Evolutionary conservation across 2,329 filamentous ascomycete species (phyloP).

Genomic region (Leptographium lundbergii): DNA sequence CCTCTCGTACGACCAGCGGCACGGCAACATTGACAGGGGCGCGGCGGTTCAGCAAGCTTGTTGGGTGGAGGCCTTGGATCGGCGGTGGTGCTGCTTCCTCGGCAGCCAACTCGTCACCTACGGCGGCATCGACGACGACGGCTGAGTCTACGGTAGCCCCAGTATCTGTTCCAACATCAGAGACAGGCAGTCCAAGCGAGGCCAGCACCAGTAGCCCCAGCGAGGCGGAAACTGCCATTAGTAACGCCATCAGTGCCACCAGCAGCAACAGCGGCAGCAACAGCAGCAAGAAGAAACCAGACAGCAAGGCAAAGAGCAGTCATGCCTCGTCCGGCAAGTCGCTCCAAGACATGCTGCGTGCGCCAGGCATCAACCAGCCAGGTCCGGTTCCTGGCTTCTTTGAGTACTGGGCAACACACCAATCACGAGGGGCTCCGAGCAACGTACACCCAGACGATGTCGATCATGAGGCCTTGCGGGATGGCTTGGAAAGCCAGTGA

Average conservation of each 20-base stretch:
- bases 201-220: constrained; percentile 4
- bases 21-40: neutral
- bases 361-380: constrained; percentile 66
- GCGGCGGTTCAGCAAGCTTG: constrained; percentile 14
- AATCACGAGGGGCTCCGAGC: constrained; percentile 38
- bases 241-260: too few relatives aligned
- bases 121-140: neutral
- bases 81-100: neutral
- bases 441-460: constrained; percentile 45
- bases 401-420: constrained; percentile 37
- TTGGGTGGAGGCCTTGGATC: constrained; percentile 30
- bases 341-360: constrained; percentile 29
- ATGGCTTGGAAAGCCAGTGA: constrained; percentile 36
- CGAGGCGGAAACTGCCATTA: neutral
- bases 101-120: neutral
- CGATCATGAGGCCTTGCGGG: constrained; percentile 47
- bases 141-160: neutral
- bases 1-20: neutral
- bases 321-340: constrained; percentile 1
- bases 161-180: neutral
- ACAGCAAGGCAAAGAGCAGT: neutral
- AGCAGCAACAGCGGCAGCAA: constrained; percentile 2
- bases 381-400: constrained; percentile 63
- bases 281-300: neutral
- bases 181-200: neutral